Percentiles rank a stretch among this genome's conserved stretches.
These are phyloP conservation scores for Odonthalia washingtoniensis DNA, from an alignment of 31 red algal genomes.

Conservation along the genomic window DNA sequence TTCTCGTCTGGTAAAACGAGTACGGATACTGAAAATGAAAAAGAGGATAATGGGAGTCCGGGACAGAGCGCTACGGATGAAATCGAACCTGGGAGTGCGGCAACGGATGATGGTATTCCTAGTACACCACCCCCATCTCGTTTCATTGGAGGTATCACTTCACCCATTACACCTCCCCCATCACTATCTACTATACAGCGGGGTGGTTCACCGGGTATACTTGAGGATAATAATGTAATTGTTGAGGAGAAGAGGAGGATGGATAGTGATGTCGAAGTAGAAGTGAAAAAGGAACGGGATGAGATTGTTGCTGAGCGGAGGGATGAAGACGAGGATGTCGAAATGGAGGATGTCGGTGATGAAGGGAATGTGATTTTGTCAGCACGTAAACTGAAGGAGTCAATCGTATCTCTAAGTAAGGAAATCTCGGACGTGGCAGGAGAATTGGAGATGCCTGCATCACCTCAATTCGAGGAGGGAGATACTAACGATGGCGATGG, in stretches of 20 bases:
- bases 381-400: conserved; percentile 42
- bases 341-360: neutral
- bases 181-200: neutral
- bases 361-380: conserved; percentile 37
- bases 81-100: neutral
- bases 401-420: conserved; percentile 39
- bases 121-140: neutral
- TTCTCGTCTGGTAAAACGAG: neutral
- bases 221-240: neutral
- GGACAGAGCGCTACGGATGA: neutral
- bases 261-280: neutral
- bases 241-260: too few relatives aligned
- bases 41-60: neutral
- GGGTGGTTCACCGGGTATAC: neutral
- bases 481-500: neutral
- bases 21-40: neutral
- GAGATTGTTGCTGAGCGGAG: neutral
- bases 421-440: conserved; percentile 42
- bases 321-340: neutral
- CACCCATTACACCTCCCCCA: neutral
- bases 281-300: neutral
- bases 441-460: conserved; percentile 32
- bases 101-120: neutral
- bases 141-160: neutral
- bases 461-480: neutral